Evolutionary conservation across 2,329 filamentous ascomycete species (phyloP).

Genomic region (Xylariaceae sp.): DNA sequence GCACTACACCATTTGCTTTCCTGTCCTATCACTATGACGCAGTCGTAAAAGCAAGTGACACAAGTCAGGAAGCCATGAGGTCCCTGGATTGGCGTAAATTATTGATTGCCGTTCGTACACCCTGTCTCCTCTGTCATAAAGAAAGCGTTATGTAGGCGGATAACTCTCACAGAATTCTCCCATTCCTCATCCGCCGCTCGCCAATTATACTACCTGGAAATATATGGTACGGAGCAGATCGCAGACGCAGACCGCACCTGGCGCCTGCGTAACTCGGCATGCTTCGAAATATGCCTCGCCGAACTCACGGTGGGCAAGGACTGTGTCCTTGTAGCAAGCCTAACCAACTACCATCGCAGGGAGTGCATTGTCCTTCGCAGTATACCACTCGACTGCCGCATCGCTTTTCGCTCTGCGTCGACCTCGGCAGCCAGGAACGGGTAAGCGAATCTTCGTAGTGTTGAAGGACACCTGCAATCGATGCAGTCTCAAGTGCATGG

Average conservation of each 20-base stretch:
- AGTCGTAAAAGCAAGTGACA: constrained; percentile 10
- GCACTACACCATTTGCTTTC: constrained; percentile 5
- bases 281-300: constrained; percentile 8
- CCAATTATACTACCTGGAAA: constrained; percentile 6
- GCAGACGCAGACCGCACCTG: constrained; percentile 6
- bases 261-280: neutral
- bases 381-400: constrained; percentile 9
- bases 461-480: constrained; percentile 3
- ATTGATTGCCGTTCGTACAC: constrained; percentile 6
- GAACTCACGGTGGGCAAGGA: constrained; percentile 7
- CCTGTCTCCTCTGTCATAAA: constrained; percentile 5
- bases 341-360: constrained; percentile 9
- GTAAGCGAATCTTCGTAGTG: constrained; percentile 5
- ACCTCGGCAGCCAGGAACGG: constrained; percentile 6
- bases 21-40: constrained; percentile 5
- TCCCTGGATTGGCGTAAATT: constrained; percentile 8
- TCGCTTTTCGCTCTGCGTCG: constrained; percentile 1
- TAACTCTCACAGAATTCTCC: constrained; percentile 1
- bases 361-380: constrained; percentile 7
- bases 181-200: constrained; percentile 7
- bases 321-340: constrained; percentile 9
- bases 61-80: constrained; percentile 12
- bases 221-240: constrained; percentile 6
- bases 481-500: constrained; percentile 4
- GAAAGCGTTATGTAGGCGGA: constrained; percentile 1